Conservation (phyloP, 2,329 filamentous ascomycete species). For the Exophiala alcalophila region DNA sequence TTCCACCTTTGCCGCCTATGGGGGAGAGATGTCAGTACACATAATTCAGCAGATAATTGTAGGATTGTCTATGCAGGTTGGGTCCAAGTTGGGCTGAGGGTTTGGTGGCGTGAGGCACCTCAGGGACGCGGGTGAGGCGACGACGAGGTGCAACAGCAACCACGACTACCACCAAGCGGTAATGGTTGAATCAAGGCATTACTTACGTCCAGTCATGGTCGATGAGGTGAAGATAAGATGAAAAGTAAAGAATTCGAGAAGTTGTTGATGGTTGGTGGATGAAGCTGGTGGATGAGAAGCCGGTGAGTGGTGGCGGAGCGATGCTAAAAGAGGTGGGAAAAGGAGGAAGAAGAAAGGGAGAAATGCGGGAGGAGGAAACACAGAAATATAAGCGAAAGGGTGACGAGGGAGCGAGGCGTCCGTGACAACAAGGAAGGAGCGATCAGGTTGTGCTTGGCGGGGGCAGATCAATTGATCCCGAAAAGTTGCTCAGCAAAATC, state of each 20-base stretch:
- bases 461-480: constrained; percentile 18
- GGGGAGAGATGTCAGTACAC: no score
- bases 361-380: constrained; percentile 12
- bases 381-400: constrained; percentile 22
- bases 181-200: constrained; percentile 8
- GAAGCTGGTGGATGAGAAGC: constrained; percentile 18
- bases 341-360: constrained; percentile 9
- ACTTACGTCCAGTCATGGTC: constrained; percentile 62
- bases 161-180: constrained; percentile 4
- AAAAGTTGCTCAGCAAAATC: constrained; percentile 12
- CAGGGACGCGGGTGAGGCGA: constrained; percentile 9
- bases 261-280: constrained; percentile 30
- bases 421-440: constrained; percentile 15
- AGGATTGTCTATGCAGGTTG: no score
- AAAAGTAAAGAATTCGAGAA: constrained; percentile 30
- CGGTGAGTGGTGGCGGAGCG: constrained; percentile 18
- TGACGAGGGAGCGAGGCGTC: constrained; percentile 2
- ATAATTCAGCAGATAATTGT: no score
- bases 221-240: constrained; percentile 36
- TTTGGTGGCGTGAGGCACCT: constrained; percentile 42
- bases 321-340: constrained; percentile 22
- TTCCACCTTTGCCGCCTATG: constrained; percentile 92
- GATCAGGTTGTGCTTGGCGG: constrained; percentile 24
- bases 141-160: constrained; percentile 15
- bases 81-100: no score